phyloP scores from a whole-genome alignment of 768 basidiomycete species.

The Suillus discolor region DNA sequence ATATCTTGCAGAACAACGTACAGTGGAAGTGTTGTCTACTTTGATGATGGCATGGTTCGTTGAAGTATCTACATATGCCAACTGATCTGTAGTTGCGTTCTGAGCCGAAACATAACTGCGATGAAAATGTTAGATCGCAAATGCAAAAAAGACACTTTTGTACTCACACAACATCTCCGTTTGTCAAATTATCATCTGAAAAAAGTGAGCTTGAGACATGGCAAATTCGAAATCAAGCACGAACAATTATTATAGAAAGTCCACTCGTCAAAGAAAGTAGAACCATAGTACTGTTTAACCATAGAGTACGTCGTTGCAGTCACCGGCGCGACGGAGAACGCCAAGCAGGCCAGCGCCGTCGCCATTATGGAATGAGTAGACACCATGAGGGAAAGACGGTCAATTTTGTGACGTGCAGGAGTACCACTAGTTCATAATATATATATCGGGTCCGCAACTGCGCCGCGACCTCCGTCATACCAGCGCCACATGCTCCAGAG shows the following conservation, averaged over 20 bases:
- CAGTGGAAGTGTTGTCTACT: constrained; percentile 68
- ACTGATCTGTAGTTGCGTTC: constrained; percentile 47
- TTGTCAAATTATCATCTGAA: constrained; percentile 69
- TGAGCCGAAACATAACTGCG: constrained; percentile 49
- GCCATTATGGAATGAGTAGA: background rate
- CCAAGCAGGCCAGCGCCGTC: constrained; percentile 4
- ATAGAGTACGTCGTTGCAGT: constrained; percentile 48
- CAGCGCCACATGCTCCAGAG: background rate
- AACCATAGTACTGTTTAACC: constrained; percentile 58
- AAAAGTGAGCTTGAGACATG: constrained; percentile 4
- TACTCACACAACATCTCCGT: constrained; percentile 58
- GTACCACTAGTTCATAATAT: background rate
- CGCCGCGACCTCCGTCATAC: background rate
- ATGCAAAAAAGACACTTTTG: background rate
- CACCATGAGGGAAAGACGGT: background rate
- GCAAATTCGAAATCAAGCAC: constrained; percentile 21
- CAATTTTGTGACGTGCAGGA: too few species aligned
- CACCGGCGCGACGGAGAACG: constrained; percentile 10
- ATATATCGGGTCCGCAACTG: background rate
- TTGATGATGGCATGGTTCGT: constrained; percentile 77
- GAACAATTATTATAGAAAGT: constrained; percentile 60
- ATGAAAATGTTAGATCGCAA: constrained; percentile 11
- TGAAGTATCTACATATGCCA: constrained; percentile 61
- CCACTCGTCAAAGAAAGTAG: constrained; percentile 71
- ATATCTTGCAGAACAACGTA: constrained; percentile 27